Conservation (phyloP, 202 grass and related monocot species). For the Schoenoplectus tabernaemontani region DNA sequence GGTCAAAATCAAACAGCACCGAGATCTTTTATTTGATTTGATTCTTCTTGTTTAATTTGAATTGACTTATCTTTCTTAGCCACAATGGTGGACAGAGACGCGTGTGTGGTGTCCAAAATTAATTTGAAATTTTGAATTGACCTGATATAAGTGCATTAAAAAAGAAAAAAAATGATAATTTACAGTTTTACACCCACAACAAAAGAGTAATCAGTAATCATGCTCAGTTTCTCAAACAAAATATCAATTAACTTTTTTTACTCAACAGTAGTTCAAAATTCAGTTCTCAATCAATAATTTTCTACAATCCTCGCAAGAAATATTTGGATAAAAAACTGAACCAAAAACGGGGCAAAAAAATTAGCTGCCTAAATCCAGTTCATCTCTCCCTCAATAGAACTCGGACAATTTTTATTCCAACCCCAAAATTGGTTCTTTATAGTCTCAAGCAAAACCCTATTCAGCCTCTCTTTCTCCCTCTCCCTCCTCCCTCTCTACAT, state of each 20-base stretch:
- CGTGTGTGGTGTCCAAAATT: neutral
- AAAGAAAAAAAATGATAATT: neutral
- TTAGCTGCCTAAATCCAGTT: neutral
- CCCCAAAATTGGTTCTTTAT: constrained; percentile 18
- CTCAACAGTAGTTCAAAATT: neutral
- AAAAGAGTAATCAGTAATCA: neutral
- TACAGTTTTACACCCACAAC: neutral
- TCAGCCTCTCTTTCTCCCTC: constrained; percentile 34
- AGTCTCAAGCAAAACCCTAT: constrained; percentile 7
- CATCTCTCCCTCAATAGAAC: constrained; percentile 4
- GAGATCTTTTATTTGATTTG: neutral
- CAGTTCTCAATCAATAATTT: neutral
- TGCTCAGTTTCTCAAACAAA: neutral
- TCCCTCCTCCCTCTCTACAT: constrained; percentile 11
- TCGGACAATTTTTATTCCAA: constrained; percentile 5
- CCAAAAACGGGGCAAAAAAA: constrained; percentile 17
- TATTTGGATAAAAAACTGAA: neutral
- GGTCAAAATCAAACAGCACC: constrained; percentile 1
- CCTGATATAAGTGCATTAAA: too few relatives aligned
- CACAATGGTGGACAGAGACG: neutral
- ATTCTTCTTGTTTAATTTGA: constrained; percentile 2
- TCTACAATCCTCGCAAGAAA: constrained; percentile 8
- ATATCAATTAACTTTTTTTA: constrained; percentile 1
- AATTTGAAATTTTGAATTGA: neutral
- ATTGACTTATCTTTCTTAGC: constrained; percentile 12